phyloP scores from a whole-genome alignment of 1,284 basidiomycete species.

The Pseudozyma sp. region DNA sequence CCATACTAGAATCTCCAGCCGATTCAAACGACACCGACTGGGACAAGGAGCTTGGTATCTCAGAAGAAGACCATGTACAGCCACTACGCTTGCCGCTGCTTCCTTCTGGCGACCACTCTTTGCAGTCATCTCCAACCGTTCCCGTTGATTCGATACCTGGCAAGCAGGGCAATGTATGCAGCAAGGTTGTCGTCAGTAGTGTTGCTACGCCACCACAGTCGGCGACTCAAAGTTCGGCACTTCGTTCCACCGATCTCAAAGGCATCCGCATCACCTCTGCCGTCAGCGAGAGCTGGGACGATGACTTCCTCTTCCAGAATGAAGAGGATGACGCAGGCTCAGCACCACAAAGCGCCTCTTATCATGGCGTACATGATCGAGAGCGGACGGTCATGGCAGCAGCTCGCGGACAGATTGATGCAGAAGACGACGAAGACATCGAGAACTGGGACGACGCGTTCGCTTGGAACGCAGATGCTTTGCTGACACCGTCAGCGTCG shows the following conservation, averaged over 20 bases:
- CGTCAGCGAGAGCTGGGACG: slow-evolving; percentile 59
- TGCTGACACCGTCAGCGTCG: slow-evolving; percentile 20
- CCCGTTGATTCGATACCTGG: background rate
- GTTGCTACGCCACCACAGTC: background rate
- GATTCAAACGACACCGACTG: slow-evolving; percentile 41
- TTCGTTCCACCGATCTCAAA: slow-evolving; percentile 19
- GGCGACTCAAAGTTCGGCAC: slow-evolving; percentile 2
- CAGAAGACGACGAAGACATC: slow-evolving; percentile 39
- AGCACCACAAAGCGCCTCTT: background rate
- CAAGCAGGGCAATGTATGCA: background rate
- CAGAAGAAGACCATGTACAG: slow-evolving; percentile 19
- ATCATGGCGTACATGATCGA: background rate
- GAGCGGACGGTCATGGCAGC: background rate
- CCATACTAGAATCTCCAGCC: background rate
- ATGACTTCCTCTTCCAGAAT: slow-evolving; percentile 57
- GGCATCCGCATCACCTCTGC: slow-evolving; percentile 40
- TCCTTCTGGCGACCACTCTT: background rate
- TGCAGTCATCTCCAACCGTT: background rate
- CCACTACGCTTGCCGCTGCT: slow-evolving; percentile 27
- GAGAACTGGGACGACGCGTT: slow-evolving; percentile 57
- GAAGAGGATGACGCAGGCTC: slow-evolving; percentile 23
- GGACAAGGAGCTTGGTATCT: slow-evolving; percentile 43
- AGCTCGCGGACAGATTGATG: background rate
- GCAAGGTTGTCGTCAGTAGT: slow-evolving; percentile 13
- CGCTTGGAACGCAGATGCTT: slow-evolving; percentile 36